Percentiles rank a stretch among this genome's conserved stretches.
Conservation (phyloP, 495 filamentous ascomycete species). For the Darksidea phi region DNA sequence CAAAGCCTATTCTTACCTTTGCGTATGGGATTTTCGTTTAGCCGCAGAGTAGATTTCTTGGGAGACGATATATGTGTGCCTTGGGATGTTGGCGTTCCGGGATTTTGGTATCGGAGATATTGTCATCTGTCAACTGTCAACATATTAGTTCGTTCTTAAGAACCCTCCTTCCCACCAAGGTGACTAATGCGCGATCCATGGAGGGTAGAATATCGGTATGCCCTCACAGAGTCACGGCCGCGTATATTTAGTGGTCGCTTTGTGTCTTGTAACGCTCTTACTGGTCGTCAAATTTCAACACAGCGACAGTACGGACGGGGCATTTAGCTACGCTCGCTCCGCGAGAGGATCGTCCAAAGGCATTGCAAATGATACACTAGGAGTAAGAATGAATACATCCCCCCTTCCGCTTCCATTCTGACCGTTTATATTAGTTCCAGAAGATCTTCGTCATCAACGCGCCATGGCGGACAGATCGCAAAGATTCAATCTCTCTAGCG, state of each 20-base stretch:
- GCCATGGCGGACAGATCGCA: slow-evolving; percentile 30
- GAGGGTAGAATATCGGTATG: slow-evolving; percentile 12
- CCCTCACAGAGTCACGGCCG: slow-evolving; percentile 19
- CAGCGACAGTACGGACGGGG: background rate
- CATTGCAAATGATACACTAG: slow-evolving; percentile 23
- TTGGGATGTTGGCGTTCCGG: slow-evolving; percentile 1
- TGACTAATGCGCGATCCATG: background rate
- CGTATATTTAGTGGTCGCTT: background rate
- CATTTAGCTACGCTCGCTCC: background rate
- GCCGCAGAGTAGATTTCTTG: background rate
- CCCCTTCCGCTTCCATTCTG: too few species aligned
- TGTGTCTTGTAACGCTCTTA: slow-evolving; percentile 6
- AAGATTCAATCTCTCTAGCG: slow-evolving; percentile 23
- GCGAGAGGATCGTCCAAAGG: background rate
- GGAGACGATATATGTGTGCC: background rate
- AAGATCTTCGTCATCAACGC: slow-evolving; percentile 31
- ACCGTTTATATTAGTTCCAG: too few species aligned
- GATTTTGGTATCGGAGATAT: slow-evolving; percentile 6
- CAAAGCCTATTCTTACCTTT: background rate
- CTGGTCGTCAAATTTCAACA: slow-evolving; percentile 9
- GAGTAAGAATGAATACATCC: too few species aligned
- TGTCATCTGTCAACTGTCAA: slow-evolving; percentile 22
- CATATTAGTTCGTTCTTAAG: background rate
- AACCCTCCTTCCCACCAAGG: background rate
- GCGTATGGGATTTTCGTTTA: slow-evolving; percentile 4